These are phyloP conservation scores for Lasiodiplodia gonubiensis DNA, from an alignment of 2,329 filamentous ascomycete species.

Conservation along the genomic window DNA sequence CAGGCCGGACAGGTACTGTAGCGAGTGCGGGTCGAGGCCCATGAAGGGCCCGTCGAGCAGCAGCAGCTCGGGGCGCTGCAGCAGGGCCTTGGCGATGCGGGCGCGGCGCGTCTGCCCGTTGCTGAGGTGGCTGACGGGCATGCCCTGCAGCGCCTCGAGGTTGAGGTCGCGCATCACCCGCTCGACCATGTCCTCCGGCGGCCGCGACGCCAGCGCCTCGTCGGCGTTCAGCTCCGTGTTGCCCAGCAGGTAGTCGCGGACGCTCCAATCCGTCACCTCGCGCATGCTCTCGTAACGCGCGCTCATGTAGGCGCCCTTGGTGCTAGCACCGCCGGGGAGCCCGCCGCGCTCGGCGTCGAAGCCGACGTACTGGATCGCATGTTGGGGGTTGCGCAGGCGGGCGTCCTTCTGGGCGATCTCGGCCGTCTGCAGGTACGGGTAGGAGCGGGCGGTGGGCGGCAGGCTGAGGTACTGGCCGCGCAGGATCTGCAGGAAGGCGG, in stretches of 20 bases:
- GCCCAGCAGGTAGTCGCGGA: constrained; percentile 79
- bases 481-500: constrained; percentile 80
- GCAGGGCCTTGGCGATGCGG: constrained; percentile 83
- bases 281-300: constrained; percentile 88
- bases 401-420: constrained; percentile 60
- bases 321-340: constrained; percentile 60
- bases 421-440: constrained; percentile 74
- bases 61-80: constrained; percentile 78
- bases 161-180: constrained; percentile 73
- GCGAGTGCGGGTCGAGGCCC: constrained; percentile 87
- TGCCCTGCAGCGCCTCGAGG: constrained; percentile 70
- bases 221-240: constrained; percentile 82
- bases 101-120: constrained; percentile 91
- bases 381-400: constrained; percentile 63
- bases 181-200: constrained; percentile 45
- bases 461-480: constrained; percentile 76
- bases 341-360: constrained; percentile 76
- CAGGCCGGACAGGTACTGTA: constrained; percentile 72
- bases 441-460: constrained; percentile 76
- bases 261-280: constrained; percentile 85
- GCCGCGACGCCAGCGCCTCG: constrained; percentile 41
- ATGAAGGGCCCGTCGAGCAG: constrained; percentile 95
- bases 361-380: constrained; percentile 86
- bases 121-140: constrained; percentile 88
- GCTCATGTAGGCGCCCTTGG: constrained; percentile 71